A percentile compares a stretch with the other conserved stretches of the same genome.
Evolutionary conservation across 768 basidiomycete species (phyloP).

Genomic region (Symmetrospora coprosmae): DNA sequence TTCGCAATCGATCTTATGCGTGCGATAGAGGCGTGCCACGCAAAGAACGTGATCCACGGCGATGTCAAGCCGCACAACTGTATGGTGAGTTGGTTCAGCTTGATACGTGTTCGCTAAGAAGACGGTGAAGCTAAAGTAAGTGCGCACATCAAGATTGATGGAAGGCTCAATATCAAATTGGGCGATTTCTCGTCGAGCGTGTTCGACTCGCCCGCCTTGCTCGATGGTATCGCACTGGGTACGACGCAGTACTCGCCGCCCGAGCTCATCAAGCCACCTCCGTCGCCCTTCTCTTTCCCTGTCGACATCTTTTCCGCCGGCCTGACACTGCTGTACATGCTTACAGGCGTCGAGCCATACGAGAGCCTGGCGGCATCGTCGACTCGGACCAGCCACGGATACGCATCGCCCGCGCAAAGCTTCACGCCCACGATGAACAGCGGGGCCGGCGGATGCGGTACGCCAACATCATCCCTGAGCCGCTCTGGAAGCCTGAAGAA

Average conservation of each 20-base stretch:
- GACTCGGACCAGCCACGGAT: not conserved
- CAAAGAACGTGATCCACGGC: constrained; percentile 39
- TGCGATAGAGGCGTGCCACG: constrained; percentile 27
- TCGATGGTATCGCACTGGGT: constrained; percentile 39
- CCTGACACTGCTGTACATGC: constrained; percentile 38
- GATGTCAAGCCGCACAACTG: constrained; percentile 42
- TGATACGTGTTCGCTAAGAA: not conserved
- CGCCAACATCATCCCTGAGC: too few species aligned
- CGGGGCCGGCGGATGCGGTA: not conserved
- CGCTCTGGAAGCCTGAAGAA: too few species aligned
- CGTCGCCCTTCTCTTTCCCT: constrained; percentile 37
- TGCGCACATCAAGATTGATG: constrained; percentile 27
- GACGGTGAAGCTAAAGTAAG: not conserved
- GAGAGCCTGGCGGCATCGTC: not conserved
- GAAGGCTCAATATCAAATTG: constrained; percentile 36
- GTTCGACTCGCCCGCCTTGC: constrained; percentile 35
- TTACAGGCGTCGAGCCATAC: constrained; percentile 40
- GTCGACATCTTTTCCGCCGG: constrained; percentile 42
- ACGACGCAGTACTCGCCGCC: constrained; percentile 41
- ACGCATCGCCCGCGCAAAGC: not conserved
- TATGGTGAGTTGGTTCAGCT: constrained; percentile 28
- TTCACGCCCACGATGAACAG: too few species aligned
- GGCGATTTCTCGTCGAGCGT: constrained; percentile 41
- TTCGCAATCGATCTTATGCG: constrained; percentile 36
- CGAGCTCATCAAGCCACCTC: constrained; percentile 37